These are phyloP conservation scores for Discostella pseudostelligera DNA, from an alignment of 108 stramenopile species.

Conservation along the genomic window DNA sequence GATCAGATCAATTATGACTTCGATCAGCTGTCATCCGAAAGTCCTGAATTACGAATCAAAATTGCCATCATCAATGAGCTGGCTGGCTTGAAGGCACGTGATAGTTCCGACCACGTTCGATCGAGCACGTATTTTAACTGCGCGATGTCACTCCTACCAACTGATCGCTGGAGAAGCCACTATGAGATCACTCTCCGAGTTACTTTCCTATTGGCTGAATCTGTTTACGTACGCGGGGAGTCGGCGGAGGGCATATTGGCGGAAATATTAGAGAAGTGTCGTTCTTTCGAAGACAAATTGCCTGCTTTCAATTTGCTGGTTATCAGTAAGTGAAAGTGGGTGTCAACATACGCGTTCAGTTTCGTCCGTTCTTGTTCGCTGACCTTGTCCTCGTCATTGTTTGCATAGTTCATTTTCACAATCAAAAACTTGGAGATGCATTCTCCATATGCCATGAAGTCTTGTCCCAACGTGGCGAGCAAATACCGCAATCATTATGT, in stretches of 20 bases:
- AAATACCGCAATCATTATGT: constrained; percentile 14
- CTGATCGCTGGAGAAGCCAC: constrained; percentile 18
- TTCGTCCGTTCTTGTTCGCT: neutral
- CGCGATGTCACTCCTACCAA: constrained; percentile 12
- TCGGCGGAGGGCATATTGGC: constrained; percentile 12
- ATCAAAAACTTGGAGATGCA: constrained; percentile 1
- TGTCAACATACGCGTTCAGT: neutral
- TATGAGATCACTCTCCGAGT: constrained; percentile 16
- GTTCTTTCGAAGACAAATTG: constrained; percentile 25
- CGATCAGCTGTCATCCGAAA: neutral
- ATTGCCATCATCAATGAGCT: constrained; percentile 22
- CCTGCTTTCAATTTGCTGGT: constrained; percentile 23
- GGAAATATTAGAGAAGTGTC: constrained; percentile 8
- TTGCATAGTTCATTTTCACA: constrained; percentile 1
- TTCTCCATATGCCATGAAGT: constrained; percentile 19
- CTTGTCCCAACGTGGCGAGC: constrained; percentile 34
- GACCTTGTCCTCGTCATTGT: neutral
- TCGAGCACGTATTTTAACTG: constrained; percentile 24
- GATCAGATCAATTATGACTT: constrained; percentile 26
- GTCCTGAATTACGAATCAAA: constrained; percentile 5
- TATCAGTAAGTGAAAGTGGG: neutral
- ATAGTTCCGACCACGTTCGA: constrained; percentile 22
- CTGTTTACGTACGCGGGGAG: constrained; percentile 9
- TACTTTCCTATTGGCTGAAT: constrained; percentile 3
- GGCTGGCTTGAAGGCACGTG: constrained; percentile 30